Evolutionary conservation across 2,329 filamentous ascomycete species (phyloP), one percentile per base, ranked within the genome.

Genomic region (Rhytidhysteron rufulum): DNA sequence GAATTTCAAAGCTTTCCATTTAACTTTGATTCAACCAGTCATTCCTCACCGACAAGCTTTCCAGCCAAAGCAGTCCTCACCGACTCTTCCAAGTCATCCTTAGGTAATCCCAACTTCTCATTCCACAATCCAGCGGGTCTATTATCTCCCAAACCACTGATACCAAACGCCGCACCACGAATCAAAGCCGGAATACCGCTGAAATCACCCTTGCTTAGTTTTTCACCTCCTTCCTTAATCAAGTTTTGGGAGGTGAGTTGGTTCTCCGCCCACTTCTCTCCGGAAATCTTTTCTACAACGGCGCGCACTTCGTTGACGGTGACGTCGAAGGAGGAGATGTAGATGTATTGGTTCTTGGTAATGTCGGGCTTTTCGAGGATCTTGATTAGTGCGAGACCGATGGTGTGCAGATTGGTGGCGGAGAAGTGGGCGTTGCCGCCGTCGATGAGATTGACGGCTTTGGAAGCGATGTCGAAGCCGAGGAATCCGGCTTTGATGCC

Each of bases 291-390:
- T 59, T 85, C 77, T 2, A 77, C 62, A 1, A 70, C 55, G 10
- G 63, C 58, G 2, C 84, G 54, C 2, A 86, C 60, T 47, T 83
- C 69, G 15, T 77, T 76, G 59, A 83, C 80, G 1, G 74, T 73
- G 0, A 74, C 71, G 21, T 72, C 72, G 49, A 82, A 78, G 1
- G 75, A 80, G 3, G 77, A 72, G 13, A 83, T 63, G 37, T 71
- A 72, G 21, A 85, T 57, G 55, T 80, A 78, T 44, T 75, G 69
- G 56, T 85, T 84, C 25, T 68, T 72, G 0, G 78, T 82, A 42
- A 71, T 62, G 2, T 70, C 67, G 1, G 73, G 68, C 60, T 70
- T 51, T 65, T 65, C 53, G 13, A 84, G 58, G 18, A 79, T 63
- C 5, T 70, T 67, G 6, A 71, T 70, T 0, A 82, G 69, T 0